Conservation (phyloP, 2,329 filamentous ascomycete genomes). For the Thyridium curvatum region DNA sequence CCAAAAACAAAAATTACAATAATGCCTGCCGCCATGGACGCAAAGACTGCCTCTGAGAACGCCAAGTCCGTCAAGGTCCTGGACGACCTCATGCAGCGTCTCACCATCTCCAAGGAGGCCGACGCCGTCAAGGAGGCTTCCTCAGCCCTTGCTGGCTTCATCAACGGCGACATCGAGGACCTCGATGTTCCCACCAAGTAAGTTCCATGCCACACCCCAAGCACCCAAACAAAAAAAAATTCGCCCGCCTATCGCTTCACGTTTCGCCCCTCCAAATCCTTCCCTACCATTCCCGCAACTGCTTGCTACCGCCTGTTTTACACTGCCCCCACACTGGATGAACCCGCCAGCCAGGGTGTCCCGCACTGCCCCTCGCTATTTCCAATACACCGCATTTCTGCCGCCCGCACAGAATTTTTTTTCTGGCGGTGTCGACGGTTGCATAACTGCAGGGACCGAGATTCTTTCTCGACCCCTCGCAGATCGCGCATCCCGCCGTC, state of each 20-base stretch:
- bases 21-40: slow-evolving; percentile 24
- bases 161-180: slow-evolving; percentile 95
- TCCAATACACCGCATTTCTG: too few species aligned
- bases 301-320: background rate
- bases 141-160: slow-evolving; percentile 72
- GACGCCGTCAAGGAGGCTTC: slow-evolving; percentile 67
- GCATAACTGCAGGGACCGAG: too few species aligned
- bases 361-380: too few species aligned
- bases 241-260: too few species aligned
- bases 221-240: too few species aligned
- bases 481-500: too few species aligned
- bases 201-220: slow-evolving; percentile 30
- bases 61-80: slow-evolving; percentile 61
- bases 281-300: background rate
- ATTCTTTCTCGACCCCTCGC: too few species aligned
- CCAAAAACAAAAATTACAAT: slow-evolving; percentile 18
- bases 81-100: slow-evolving; percentile 88
- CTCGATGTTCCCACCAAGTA: slow-evolving; percentile 83
- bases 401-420: too few species aligned
- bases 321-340: too few species aligned
- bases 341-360: too few species aligned
- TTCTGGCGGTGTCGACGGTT: too few species aligned
- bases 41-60: slow-evolving; percentile 38
- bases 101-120: slow-evolving; percentile 88
- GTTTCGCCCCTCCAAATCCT: too few species aligned